Percentiles rank a stretch among this genome's conserved stretches.
Conservation (phyloP, 2,329 filamentous ascomycete genomes). For the Penicillium sp. region DNA sequence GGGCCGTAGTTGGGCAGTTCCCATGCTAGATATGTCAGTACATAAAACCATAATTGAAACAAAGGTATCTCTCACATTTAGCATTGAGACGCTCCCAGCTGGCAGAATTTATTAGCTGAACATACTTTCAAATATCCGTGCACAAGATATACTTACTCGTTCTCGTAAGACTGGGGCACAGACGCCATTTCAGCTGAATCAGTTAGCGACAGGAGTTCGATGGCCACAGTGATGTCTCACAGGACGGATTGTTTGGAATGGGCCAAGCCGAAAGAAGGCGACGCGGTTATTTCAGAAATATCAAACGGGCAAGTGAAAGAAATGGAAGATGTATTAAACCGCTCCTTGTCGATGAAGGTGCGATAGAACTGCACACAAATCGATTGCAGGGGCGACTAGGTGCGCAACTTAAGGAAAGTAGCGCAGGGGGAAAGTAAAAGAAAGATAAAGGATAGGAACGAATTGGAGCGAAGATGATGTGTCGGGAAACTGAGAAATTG, state of each 20-base stretch:
- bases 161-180: not conserved
- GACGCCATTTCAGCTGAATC: not conserved
- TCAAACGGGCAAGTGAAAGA: not conserved
- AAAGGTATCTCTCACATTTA: not conserved
- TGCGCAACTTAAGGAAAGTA: not conserved
- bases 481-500: not conserved
- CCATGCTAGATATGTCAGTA: conserved; percentile 4
- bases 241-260: not conserved
- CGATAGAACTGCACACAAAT: not conserved
- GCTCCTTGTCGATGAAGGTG: not conserved
- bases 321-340: not conserved
- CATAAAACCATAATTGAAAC: not conserved
- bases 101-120: not conserved
- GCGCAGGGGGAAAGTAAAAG: not conserved
- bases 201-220: not conserved
- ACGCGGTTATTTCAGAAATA: not conserved
- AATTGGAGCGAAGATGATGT: not conserved
- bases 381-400: not conserved
- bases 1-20: conserved; percentile 6
- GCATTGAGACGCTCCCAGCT: conserved; percentile 6
- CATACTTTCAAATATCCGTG: not conserved
- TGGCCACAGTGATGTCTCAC: not conserved
- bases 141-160: not conserved
- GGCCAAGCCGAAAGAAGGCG: not conserved
- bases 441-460: not conserved